phyloP scores from a whole-genome alignment of 1,284 basidiomycete species.

The Cerioporus squamosus region DNA sequence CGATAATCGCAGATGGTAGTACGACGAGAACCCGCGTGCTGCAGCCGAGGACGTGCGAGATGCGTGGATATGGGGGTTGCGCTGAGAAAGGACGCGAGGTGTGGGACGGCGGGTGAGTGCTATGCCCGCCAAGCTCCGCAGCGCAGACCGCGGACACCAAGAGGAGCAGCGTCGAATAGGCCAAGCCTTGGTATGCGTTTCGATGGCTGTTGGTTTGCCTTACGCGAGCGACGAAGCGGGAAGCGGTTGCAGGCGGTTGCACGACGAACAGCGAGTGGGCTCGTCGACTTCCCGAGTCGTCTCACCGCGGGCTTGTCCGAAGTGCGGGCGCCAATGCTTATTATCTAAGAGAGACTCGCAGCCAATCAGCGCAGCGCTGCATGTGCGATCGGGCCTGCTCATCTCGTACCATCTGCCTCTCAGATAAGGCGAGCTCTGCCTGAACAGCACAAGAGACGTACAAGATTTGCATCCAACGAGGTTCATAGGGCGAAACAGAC shows the following conservation, averaged over 20 bases:
- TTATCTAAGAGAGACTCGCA: slow-evolving; percentile 15
- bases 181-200: neutral
- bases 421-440: slow-evolving; percentile 2
- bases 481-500: neutral
- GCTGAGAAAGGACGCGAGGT: neutral
- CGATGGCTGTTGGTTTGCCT: neutral
- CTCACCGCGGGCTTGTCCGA: neutral
- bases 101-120: neutral
- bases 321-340: neutral
- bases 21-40: slow-evolving; percentile 3
- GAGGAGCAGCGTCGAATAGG: neutral
- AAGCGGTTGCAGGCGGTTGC: too few relatives aligned
- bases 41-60: neutral
- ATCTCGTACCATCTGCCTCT: slow-evolving; percentile 16
- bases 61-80: neutral
- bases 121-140: slow-evolving; percentile 9
- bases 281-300: neutral
- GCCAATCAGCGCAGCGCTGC: slow-evolving; percentile 13
- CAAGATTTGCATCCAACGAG: neutral
- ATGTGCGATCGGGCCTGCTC: neutral
- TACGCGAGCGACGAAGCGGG: neutral
- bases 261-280: neutral
- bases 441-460: neutral
- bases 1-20: slow-evolving; percentile 8
- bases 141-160: slow-evolving; percentile 1